phyloP scores from a whole-genome alignment of 305 asterid species.

The Caryopteris hybrid region DNA sequence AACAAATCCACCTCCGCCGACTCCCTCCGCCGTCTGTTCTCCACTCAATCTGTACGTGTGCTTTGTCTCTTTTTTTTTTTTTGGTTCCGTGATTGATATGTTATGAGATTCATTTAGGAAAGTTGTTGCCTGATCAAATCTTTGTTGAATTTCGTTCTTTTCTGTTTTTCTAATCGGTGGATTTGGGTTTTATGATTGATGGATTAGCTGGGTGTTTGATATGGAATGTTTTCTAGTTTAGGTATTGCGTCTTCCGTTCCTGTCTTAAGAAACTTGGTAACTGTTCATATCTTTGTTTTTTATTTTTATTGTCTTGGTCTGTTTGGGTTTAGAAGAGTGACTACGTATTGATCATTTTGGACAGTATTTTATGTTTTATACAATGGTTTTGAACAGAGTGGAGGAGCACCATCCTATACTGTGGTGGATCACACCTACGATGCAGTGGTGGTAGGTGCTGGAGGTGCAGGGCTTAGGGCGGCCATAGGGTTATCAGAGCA shows the following conservation, averaged over 20 bases:
- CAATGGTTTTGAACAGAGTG: conserved; percentile 40
- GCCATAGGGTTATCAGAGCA: conserved; percentile 98
- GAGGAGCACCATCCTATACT: conserved; percentile 62
- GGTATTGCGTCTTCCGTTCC: background rate
- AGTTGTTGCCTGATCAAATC: background rate
- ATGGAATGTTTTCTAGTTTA: background rate
- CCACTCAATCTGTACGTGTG: conserved; percentile 43
- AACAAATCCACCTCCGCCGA: conserved; percentile 47
- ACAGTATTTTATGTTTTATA: background rate
- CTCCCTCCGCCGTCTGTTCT: conserved; percentile 54
- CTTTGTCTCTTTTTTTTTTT: background rate
- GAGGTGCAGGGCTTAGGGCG: conserved; percentile 98
- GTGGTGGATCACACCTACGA: conserved; percentile 98
- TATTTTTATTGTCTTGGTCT: background rate
- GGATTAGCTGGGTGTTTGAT: background rate
- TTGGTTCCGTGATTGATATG: background rate
- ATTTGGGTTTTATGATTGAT: conserved; percentile 12
- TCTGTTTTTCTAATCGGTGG: background rate
- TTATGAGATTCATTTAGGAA: background rate
- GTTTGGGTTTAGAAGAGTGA: background rate
- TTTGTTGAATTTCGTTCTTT: background rate
- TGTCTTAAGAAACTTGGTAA: background rate
- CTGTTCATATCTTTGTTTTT: background rate
- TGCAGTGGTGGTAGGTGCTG: conserved; percentile 99
- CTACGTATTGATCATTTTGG: no score